A percentile compares a stretch with the other conserved stretches of the same genome.
These are phyloP conservation scores for Cercis canadensis DNA, from an alignment of 306 rosid species.

Conservation along the genomic window DNA sequence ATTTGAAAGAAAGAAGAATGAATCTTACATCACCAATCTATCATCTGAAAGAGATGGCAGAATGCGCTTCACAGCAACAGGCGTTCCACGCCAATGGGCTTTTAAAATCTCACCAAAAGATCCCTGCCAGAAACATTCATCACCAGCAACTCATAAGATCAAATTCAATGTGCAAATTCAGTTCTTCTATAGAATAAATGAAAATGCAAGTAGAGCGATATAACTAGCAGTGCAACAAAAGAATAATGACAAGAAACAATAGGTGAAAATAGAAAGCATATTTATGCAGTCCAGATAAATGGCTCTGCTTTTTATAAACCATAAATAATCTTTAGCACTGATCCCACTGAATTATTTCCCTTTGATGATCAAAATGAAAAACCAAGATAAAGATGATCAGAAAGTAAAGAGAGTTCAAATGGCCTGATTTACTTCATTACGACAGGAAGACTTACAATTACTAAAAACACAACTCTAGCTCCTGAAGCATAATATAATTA, in stretches of 20 bases:
- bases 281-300: constrained; percentile 17
- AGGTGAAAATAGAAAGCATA: background rate
- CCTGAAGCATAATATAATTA: constrained; percentile 24
- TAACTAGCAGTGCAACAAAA: background rate
- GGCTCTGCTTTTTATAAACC: constrained; percentile 10
- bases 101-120: constrained; percentile 90
- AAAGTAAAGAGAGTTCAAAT: constrained; percentile 4
- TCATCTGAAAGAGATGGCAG: constrained; percentile 92
- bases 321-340: background rate
- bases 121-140: constrained; percentile 61
- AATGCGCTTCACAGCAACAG: constrained; percentile 89
- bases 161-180: constrained; percentile 19
- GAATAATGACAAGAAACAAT: constrained; percentile 1
- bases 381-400: constrained; percentile 1
- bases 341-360: background rate
- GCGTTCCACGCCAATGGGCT: constrained; percentile 95
- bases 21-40: constrained; percentile 88
- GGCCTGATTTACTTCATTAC: constrained; percentile 11
- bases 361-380: constrained; percentile 24
- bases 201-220: constrained; percentile 18
- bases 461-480: constrained; percentile 13
- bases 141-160: constrained; percentile 15
- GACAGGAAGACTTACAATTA: constrained; percentile 2
- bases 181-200: constrained; percentile 23
- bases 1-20: constrained; percentile 36